Evolutionary conservation across 2,329 filamentous ascomycete genomes (phyloP).

Genomic region (Penicillium rolfsii): DNA sequence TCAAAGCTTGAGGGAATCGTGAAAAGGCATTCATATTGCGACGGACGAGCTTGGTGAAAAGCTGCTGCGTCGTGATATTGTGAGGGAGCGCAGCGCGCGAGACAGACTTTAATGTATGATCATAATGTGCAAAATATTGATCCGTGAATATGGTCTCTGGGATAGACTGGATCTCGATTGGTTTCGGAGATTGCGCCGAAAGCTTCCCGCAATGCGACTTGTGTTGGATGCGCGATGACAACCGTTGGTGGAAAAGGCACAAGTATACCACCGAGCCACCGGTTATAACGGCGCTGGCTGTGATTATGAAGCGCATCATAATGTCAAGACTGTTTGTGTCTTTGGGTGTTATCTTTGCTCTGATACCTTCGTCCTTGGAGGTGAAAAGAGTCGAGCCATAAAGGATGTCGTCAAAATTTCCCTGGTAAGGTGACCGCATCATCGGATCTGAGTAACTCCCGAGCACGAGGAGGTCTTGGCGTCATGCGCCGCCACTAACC

Average conservation of each 20-base stretch:
- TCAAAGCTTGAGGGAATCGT: conserved; percentile 38
- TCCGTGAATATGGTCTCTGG: conserved; percentile 26
- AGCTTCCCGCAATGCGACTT: conserved; percentile 25
- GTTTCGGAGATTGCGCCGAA: conserved; percentile 13
- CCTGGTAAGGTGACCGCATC: conserved; percentile 16
- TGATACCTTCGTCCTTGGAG: background rate
- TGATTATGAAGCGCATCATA: conserved; percentile 22
- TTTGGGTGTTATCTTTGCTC: background rate
- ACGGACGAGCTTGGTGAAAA: conserved; percentile 37
- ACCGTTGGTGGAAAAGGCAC: conserved; percentile 29
- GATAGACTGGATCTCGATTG: conserved; percentile 29
- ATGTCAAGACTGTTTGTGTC: background rate
- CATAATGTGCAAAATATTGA: conserved; percentile 28
- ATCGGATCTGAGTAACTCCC: conserved; percentile 12
- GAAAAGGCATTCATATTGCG: conserved; percentile 41
- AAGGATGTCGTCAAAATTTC: background rate
- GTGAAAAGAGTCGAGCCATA: background rate
- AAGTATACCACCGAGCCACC: conserved; percentile 28
- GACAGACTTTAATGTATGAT: conserved; percentile 28
- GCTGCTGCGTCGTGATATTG: conserved; percentile 17
- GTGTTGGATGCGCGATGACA: conserved; percentile 32
- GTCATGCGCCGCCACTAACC: conserved; percentile 7
- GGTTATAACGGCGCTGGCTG: conserved; percentile 22
- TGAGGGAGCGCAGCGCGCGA: conserved; percentile 26
- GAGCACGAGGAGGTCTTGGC: conserved; percentile 19